A percentile compares a stretch with the other conserved stretches of the same genome.
Conservation (phyloP, 2,329 filamentous ascomycete genomes). For the Microcyclospora pomicola region DNA sequence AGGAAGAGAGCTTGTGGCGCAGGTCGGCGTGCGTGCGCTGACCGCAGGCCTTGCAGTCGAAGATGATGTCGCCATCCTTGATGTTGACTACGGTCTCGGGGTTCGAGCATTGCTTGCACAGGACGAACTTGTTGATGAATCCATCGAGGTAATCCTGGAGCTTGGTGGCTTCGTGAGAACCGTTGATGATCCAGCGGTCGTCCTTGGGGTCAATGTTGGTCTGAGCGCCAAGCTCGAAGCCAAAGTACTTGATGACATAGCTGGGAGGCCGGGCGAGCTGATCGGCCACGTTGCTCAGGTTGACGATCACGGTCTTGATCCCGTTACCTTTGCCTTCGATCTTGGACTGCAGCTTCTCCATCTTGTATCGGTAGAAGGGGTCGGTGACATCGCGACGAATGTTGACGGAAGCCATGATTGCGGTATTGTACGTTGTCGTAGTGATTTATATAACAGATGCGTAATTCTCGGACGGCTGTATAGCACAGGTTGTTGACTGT, state of each 20-base stretch:
- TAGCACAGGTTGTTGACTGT: neutral
- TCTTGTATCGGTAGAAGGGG: conserved; percentile 99
- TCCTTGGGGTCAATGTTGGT: conserved; percentile 95
- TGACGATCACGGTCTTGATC: conserved; percentile 97
- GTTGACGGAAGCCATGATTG: conserved; percentile 93
- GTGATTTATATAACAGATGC: neutral
- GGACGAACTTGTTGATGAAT: conserved; percentile 97
- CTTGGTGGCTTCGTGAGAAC: conserved; percentile 86
- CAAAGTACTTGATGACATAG: conserved; percentile 99
- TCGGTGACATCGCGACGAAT: conserved; percentile 96
- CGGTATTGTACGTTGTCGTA: conserved; percentile 26
- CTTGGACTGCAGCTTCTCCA: conserved; percentile 97
- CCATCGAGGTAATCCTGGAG: conserved; percentile 96
- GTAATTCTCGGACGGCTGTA: conserved; percentile 1
- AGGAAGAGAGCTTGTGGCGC: conserved; percentile 88
- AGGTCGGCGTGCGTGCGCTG: conserved; percentile 83
- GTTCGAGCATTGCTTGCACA: conserved; percentile 99
- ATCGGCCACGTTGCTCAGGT: conserved; percentile 82
- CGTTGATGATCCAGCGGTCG: conserved; percentile 99
- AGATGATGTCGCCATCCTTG: conserved; percentile 80
- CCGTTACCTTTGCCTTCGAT: conserved; percentile 99
- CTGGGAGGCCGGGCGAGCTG: conserved; percentile 83
- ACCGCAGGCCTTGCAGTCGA: conserved; percentile 98
- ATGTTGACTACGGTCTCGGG: conserved; percentile 93
- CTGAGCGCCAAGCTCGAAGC: conserved; percentile 95